Evolutionary conservation across 768 basidiomycete genomes (phyloP), one percentile per base, ranked within the genome.

Genomic region (Suillus occidentalis): DNA sequence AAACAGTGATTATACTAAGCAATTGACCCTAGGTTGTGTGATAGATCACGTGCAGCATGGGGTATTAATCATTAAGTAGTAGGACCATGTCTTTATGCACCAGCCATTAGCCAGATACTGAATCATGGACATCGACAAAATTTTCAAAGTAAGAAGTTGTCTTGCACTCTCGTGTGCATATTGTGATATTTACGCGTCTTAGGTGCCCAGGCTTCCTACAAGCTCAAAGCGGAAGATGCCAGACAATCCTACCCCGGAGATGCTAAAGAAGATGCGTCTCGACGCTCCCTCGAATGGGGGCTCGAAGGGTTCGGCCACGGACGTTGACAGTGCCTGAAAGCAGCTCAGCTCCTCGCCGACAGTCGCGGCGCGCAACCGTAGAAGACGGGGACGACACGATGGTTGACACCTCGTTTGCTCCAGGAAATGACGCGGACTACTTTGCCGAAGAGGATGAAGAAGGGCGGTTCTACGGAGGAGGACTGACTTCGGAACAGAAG

Each of bases 391-490:
- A 72, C 58, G 79, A 72, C 20, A 74, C 70, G 13, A 71, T 69
- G 3, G 70, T 64, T 56, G 77, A 71, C n/a, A 67, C 66, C 1
- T 80, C 83, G 66, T 94, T 93, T 76, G 90, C 91, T 0, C 94
- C 93, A 13, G 92, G 92, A 12, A 89, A 89, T 28, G 95, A 97
- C 68, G 91, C 92, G 0, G 94, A 96, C 73, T 96, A 95, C 75
- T 95, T 92, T 70, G 85, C 75, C 5, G 96, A 97, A 70, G 95
- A 96, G 76, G 95, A 96, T 72, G 92, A 91, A 28, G 94, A 95
- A 70, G 95, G 94, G 1, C 83, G 95, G 13, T 96, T 97, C 78
- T 97, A 89, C 72, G 97, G 97, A 45, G 95, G 96, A 1, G 97
- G 97, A 2, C 79, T 99, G 66, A 96, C 94, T 2, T 84, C 83